A percentile compares a stretch with the other conserved stretches of the same genome.
Evolutionary conservation across 2,329 filamentous ascomycete species (phyloP).

Genomic region (Tolypocladium inflatum): DNA sequence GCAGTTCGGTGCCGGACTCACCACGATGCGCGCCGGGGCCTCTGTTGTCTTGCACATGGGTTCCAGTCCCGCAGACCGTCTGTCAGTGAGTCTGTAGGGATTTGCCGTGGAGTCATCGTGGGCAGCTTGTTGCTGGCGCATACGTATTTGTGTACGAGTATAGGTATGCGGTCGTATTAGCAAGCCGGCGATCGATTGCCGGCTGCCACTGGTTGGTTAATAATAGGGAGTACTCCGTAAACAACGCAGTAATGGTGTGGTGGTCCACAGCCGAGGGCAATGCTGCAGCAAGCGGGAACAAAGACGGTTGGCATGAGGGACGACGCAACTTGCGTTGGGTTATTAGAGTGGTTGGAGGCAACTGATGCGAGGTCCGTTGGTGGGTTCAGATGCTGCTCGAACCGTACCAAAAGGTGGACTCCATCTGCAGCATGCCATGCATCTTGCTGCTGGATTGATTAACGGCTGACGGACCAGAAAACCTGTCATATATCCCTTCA

Average conservation of each 20-base stretch:
- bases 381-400: not conserved
- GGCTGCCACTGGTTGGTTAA: not conserved
- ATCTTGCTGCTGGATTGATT: not conserved
- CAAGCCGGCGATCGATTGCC: not conserved
- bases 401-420: not conserved
- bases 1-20: not conserved
- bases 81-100: not conserved
- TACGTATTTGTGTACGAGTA: not conserved
- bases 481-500: not conserved
- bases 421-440: not conserved
- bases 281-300: not conserved
- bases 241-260: not conserved
- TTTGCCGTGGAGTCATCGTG: not conserved
- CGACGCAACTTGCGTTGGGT: not conserved
- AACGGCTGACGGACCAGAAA: not conserved
- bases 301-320: not conserved
- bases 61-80: not conserved
- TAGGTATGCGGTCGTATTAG: not conserved
- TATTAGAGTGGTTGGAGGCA: not conserved
- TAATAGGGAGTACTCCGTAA: not conserved
- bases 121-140: not conserved
- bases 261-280: not conserved
- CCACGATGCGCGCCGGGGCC: not conserved
- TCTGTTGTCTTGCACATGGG: not conserved
- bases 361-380: not conserved